Evolutionary conservation across 441 rosid genomes (phyloP), one percentile per base, ranked within the genome.

Genomic region (Cnidoscolus chayamansa): DNA sequence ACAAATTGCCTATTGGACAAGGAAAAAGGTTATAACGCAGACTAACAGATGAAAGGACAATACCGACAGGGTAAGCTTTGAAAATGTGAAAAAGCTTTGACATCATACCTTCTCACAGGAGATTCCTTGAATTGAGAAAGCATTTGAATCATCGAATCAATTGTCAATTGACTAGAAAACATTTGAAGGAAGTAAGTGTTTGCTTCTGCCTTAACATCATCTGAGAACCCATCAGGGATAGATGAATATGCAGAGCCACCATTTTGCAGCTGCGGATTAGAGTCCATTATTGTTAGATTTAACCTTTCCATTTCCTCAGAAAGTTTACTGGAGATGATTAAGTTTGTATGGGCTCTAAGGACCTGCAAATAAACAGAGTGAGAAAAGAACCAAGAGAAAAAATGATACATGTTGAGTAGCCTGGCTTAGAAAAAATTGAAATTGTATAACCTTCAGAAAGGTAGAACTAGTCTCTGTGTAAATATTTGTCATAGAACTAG

Each of bases 71-170:
- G 15, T 20, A 12, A 54, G 40, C 9, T 20, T 20, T 43, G 2
- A 66, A 61, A 55, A 40, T 60, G 35, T 58, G 20, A 37, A 10
- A 30, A 69, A 15, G 59, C 71, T 32, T 65, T 31, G 60, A 65
- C 8, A 53, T 17, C 50, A 62, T 79, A 91, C 99, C 99, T 91
- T 82, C 77, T 83, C 62, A 87, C 87, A 61, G 87, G 77, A 50
- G 98, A 96, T 76, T 93, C 97, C 86, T 90, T 96, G 81, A 91
- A 93, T 66, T 86, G 88, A 13, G 97, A 88, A 82, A 96, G 98
- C 96, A 90, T 93, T 81, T 93, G 97, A 77, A 96, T 96, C 93
- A 94, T 91, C 40, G 93, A 86, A 73, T 96, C 99, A 76, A 89
- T 86, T 72, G 90, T 83, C 86, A 96, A 78, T 81, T 85, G 92